Evolutionary conservation across 306 rosid species (phyloP).

Genomic region (Dalbergia oliveri): DNA sequence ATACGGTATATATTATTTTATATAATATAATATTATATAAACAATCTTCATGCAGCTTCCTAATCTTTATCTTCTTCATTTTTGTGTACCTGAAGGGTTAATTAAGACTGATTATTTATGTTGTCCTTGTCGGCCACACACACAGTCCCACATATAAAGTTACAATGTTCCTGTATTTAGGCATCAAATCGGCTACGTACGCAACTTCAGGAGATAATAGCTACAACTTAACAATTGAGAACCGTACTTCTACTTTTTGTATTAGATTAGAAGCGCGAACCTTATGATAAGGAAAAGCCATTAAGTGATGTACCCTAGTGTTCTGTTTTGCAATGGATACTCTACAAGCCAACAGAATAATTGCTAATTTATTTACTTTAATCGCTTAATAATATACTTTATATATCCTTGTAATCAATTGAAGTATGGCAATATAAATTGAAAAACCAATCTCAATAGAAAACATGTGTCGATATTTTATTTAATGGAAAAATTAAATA

Average conservation of each 20-base stretch:
- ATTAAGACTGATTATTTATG: constrained; percentile 17
- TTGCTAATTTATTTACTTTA: background rate
- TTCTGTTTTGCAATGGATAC: background rate
- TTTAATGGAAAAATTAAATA: background rate
- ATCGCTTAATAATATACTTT: background rate
- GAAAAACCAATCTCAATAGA: background rate
- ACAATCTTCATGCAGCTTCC: constrained; percentile 9
- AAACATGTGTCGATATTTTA: background rate
- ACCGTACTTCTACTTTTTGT: constrained; percentile 19
- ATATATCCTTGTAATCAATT: background rate
- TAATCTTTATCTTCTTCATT: background rate
- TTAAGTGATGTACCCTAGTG: background rate
- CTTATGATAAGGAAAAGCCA: background rate
- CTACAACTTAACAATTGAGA: constrained; percentile 17
- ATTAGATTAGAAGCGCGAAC: background rate
- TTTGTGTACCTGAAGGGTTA: constrained; percentile 13
- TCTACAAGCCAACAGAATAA: constrained; percentile 24
- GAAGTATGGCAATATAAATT: background rate
- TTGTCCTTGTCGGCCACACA: constrained; percentile 32
- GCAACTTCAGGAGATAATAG: constrained; percentile 34
- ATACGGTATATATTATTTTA: background rate
- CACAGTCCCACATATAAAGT: constrained; percentile 18
- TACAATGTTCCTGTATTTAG: background rate
- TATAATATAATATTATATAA: background rate
- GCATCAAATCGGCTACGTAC: constrained; percentile 34